Conservation (phyloP, 2,329 filamentous ascomycete genomes). For the Phymatotrichopsis omnivora region DNA sequence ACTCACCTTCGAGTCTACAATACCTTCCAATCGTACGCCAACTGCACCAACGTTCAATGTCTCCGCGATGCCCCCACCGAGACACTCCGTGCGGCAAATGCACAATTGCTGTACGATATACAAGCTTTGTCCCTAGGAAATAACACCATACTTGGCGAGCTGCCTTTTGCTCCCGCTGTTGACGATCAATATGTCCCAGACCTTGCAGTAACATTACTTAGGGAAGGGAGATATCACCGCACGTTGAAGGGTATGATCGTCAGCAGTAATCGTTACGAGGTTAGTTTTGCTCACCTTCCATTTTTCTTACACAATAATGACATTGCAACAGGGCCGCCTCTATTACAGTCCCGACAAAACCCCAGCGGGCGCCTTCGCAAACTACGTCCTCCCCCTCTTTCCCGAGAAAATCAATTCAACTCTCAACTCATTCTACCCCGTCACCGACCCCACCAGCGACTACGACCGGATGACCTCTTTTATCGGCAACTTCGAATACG, state of each 20-base stretch:
- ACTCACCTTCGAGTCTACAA: slow-evolving; percentile 21
- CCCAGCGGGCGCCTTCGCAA: slow-evolving; percentile 7
- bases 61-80: slow-evolving; percentile 31
- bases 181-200: slow-evolving; percentile 35
- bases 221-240: slow-evolving; percentile 34
- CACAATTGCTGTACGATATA: no score
- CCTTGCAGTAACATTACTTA: slow-evolving; percentile 33
- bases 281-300: slow-evolving; percentile 9
- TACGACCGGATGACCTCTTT: slow-evolving; percentile 4
- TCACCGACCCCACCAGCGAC: not conserved
- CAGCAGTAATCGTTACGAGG: slow-evolving; percentile 26
- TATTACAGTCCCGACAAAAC: not conserved
- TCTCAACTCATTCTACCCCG: slow-evolving; percentile 27
- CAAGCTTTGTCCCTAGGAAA: no score
- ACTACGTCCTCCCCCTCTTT: slow-evolving; percentile 20
- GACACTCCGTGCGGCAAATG: slow-evolving; percentile 31
- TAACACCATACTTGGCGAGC: slow-evolving; percentile 23
- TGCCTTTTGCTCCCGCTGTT: slow-evolving; percentile 33
- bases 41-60: slow-evolving; percentile 33
- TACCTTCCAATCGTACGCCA: slow-evolving; percentile 27
- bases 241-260: slow-evolving; percentile 34
- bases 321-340: slow-evolving; percentile 23
- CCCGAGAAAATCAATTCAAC: slow-evolving; percentile 11
- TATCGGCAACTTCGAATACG: slow-evolving; percentile 17
- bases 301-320: slow-evolving; percentile 10